Conservation (phyloP, 2,329 filamentous ascomycete genomes). For the Aspergillus fumigatiaffinis region DNA sequence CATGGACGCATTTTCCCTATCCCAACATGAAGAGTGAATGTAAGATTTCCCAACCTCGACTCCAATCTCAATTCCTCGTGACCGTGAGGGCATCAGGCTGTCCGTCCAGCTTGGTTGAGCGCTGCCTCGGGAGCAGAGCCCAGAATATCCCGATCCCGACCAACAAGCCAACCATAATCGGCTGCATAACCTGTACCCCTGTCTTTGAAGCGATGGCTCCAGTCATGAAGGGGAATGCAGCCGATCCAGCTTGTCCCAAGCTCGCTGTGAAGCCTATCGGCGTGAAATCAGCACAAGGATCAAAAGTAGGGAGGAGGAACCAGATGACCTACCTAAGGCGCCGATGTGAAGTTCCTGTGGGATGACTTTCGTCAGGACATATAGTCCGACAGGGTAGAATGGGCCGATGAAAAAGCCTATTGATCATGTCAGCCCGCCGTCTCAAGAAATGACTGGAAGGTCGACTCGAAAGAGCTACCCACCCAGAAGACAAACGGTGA, state of each 20-base stretch:
- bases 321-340: constrained; percentile 17
- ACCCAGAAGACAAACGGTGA: constrained; percentile 22
- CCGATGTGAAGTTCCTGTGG: constrained; percentile 21
- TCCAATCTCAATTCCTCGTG: neutral
- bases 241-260: constrained; percentile 19
- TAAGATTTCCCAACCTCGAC: neutral
- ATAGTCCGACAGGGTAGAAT: constrained; percentile 22
- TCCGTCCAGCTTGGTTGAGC: neutral
- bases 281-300: neutral
- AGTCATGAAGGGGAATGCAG: constrained; percentile 23
- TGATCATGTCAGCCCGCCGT: neutral
- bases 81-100: neutral
- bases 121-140: constrained; percentile 15
- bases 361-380: constrained; percentile 20
- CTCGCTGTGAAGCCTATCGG: constrained; percentile 20
- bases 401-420: constrained; percentile 25
- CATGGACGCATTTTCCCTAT: neutral
- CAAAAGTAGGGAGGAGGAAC: neutral
- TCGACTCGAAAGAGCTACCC: neutral
- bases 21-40: neutral
- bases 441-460: neutral
- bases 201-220: constrained; percentile 21
- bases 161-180: constrained; percentile 22
- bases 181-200: constrained; percentile 21
- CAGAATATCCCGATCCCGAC: constrained; percentile 20